A percentile compares a stretch with the other conserved stretches of the same genome.
phyloP scores from a whole-genome alignment of 768 basidiomycete species.

The Tylopilus plumbeoviolaceoides region DNA sequence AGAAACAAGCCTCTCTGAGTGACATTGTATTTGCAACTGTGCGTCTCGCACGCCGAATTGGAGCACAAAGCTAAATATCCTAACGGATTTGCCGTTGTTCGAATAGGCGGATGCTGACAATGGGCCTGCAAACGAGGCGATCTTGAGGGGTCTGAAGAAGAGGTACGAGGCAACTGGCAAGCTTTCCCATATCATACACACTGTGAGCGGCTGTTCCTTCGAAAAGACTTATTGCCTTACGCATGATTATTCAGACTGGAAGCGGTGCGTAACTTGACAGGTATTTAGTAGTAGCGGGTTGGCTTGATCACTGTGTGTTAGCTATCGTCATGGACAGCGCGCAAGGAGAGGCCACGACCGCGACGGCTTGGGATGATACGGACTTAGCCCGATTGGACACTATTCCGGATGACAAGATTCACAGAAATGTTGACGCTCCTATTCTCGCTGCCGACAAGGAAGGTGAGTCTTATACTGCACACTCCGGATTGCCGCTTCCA shows the following conservation, averaged over 20 bases:
- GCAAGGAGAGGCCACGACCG: conserved; percentile 35
- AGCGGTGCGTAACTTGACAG: conserved; percentile 33
- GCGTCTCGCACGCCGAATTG: background rate
- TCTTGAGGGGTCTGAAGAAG: conserved; percentile 51
- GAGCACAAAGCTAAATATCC: too few relatives aligned
- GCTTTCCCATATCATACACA: conserved; percentile 54
- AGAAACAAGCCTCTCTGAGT: conserved; percentile 40
- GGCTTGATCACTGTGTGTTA: conserved; percentile 6
- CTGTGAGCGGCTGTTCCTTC: conserved; percentile 36
- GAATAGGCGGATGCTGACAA: conserved; percentile 47
- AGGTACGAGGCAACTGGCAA: conserved; percentile 39
- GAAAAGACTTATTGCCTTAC: background rate
- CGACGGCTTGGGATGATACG: conserved; percentile 46
- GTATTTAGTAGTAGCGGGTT: background rate
- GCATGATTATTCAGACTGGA: conserved; percentile 39
- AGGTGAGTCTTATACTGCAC: conserved; percentile 28
- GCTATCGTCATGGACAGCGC: conserved; percentile 45
- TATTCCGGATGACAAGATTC: conserved; percentile 42
- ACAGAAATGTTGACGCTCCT: conserved; percentile 47
- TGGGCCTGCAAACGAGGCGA: conserved; percentile 39
- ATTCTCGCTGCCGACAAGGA: conserved; percentile 46
- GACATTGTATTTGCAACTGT: conserved; percentile 44
- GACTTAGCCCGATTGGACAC: conserved; percentile 44
- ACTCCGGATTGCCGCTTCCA: background rate
- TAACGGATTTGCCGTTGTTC: background rate